Conservation (phyloP, 2,329 filamentous ascomycete species). For the Chaetomium globosum region DNA sequence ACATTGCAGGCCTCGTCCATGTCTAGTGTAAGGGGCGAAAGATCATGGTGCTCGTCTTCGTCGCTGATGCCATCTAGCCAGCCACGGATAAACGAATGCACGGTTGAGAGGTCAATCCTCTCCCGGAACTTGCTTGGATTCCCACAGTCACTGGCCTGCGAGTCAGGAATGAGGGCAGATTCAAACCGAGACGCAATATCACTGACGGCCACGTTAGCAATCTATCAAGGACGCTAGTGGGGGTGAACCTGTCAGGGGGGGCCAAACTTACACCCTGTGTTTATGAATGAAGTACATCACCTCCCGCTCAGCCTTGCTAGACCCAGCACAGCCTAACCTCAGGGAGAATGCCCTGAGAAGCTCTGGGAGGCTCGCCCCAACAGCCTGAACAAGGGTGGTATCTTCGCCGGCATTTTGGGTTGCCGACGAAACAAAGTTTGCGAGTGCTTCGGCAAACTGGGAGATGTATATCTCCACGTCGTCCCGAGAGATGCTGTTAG, state of each 20-base stretch:
- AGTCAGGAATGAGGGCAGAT: neutral
- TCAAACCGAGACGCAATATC: neutral
- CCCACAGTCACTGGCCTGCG: neutral
- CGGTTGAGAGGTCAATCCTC: neutral
- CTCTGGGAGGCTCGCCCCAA: neutral
- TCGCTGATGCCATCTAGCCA: neutral
- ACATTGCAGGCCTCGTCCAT: neutral
- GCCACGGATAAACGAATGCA: neutral
- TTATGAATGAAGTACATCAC: slow-evolving; percentile 7
- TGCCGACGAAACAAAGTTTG: neutral
- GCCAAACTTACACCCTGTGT: neutral
- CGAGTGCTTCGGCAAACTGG: neutral
- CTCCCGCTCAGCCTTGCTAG: neutral
- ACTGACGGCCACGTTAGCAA: neutral
- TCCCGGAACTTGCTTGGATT: neutral
- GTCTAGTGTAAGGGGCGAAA: neutral
- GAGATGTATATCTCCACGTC: neutral
- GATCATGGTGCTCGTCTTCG: neutral
- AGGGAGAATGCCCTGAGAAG: neutral
- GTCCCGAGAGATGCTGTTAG: neutral
- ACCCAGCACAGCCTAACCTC: neutral
- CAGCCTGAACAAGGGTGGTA: neutral
- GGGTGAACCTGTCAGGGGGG: neutral
- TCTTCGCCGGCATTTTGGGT: neutral
- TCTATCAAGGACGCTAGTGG: neutral